Conservation (phyloP, 176 grass and related monocot species). For the Guadua angustifolia region DNA sequence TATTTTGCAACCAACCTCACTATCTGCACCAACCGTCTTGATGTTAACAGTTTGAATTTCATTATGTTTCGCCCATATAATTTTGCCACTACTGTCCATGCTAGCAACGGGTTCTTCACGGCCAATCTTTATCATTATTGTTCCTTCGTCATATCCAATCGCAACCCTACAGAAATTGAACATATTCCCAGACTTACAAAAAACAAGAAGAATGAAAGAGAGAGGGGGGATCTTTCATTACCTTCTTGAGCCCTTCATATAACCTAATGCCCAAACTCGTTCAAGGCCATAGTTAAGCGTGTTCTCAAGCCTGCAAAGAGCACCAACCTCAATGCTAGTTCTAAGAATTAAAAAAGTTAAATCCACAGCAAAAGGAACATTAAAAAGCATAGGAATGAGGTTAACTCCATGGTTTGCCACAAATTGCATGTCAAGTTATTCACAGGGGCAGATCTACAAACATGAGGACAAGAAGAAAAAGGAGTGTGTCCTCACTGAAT, state of each 20-base stretch:
- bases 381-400: not conserved
- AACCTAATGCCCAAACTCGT: conserved; percentile 77
- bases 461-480: not conserved
- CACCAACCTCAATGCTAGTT: conserved; percentile 7
- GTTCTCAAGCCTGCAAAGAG: conserved; percentile 65
- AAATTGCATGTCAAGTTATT: conserved; percentile 14
- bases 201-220: conserved; percentile 15
- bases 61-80: conserved; percentile 80
- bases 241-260: conserved; percentile 75
- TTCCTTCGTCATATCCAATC: conserved; percentile 78
- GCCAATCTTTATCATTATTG: conserved; percentile 82
- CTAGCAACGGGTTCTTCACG: conserved; percentile 70
- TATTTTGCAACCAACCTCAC: conserved; percentile 56
- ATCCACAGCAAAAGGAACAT: conserved; percentile 4
- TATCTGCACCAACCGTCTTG: conserved; percentile 75
- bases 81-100: conserved; percentile 70
- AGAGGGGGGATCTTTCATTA: not conserved
- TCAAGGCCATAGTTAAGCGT: conserved; percentile 83
- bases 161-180: conserved; percentile 58
- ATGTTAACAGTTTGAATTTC: conserved; percentile 95
- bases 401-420: conserved; percentile 1
- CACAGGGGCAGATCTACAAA: not conserved
- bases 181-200: not conserved
- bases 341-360: conserved; percentile 4
- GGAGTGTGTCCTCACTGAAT: not conserved